These are phyloP conservation scores for Ascochyta lentis DNA, from an alignment of 2,329 filamentous ascomycete genomes.

Conservation along the genomic window DNA sequence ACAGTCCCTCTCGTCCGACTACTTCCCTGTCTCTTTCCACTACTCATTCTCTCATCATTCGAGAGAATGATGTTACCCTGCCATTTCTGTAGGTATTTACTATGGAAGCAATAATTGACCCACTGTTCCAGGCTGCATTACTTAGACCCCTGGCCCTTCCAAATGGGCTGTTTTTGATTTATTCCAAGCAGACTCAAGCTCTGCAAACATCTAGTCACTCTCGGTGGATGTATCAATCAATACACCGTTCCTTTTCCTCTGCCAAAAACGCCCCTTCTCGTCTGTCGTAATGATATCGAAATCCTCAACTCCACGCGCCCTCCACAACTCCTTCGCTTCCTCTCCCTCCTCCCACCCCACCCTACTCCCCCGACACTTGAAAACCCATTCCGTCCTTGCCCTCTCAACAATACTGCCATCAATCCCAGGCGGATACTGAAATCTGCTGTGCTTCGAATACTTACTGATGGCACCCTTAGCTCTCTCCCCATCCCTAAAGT, in stretches of 20 bases:
- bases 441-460: constrained; percentile 6
- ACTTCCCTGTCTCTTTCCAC: constrained; percentile 6
- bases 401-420: constrained; percentile 7
- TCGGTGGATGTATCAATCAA: constrained; percentile 9
- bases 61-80: constrained; percentile 4
- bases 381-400: constrained; percentile 8
- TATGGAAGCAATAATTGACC: constrained; percentile 1
- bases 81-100: constrained; percentile 5
- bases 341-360: constrained; percentile 6
- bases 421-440: constrained; percentile 7
- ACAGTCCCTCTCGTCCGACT: constrained; percentile 2
- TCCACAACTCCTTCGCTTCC: constrained; percentile 8
- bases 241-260: constrained; percentile 6
- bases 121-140: not conserved
- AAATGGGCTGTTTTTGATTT: not conserved
- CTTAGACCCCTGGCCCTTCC: not conserved
- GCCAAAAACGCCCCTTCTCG: constrained; percentile 4
- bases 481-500: constrained; percentile 9
- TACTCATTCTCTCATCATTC: not conserved
- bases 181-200: not conserved
- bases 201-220: constrained; percentile 3
- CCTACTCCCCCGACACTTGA: constrained; percentile 9
- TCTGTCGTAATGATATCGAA: constrained; percentile 7
- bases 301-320: constrained; percentile 8
- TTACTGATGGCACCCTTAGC: constrained; percentile 6